These are phyloP conservation scores for Conticribra weissflogii DNA, from an alignment of 108 stramenopile genomes.

Conservation along the genomic window DNA sequence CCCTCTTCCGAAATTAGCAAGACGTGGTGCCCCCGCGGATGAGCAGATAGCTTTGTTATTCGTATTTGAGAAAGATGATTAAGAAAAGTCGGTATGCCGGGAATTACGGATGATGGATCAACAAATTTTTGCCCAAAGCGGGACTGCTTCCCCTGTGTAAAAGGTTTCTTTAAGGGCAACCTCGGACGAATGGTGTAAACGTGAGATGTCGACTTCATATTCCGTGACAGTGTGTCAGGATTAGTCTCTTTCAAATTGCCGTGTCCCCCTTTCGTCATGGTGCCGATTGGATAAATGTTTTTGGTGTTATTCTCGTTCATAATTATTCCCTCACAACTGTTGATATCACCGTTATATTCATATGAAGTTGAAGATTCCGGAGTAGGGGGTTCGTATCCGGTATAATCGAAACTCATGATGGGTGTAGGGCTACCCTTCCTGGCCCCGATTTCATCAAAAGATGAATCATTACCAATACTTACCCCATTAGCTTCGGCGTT, in stretches of 20 bases:
- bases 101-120: constrained; percentile 39
- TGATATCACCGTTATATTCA: neutral
- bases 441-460: neutral
- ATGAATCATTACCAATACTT: constrained; percentile 4
- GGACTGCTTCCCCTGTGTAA: no score
- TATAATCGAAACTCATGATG: constrained; percentile 46
- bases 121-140: constrained; percentile 1
- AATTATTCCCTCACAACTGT: neutral
- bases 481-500: constrained; percentile 1
- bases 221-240: no score
- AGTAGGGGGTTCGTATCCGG: constrained; percentile 42
- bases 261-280: neutral
- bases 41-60: constrained; percentile 72
- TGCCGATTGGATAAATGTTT: neutral
- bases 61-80: constrained; percentile 66
- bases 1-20: constrained; percentile 79
- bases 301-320: neutral
- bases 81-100: constrained; percentile 78
- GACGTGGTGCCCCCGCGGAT: constrained; percentile 81
- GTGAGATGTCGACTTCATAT: no score
- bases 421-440: constrained; percentile 39
- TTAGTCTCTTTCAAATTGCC: no score
- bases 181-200: constrained; percentile 7
- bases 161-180: constrained; percentile 1
- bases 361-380: constrained; percentile 20